Base-by-base conservation (phyloP, 495 filamentous ascomycete genomes). In the Cairneyella variabilis region DNA sequence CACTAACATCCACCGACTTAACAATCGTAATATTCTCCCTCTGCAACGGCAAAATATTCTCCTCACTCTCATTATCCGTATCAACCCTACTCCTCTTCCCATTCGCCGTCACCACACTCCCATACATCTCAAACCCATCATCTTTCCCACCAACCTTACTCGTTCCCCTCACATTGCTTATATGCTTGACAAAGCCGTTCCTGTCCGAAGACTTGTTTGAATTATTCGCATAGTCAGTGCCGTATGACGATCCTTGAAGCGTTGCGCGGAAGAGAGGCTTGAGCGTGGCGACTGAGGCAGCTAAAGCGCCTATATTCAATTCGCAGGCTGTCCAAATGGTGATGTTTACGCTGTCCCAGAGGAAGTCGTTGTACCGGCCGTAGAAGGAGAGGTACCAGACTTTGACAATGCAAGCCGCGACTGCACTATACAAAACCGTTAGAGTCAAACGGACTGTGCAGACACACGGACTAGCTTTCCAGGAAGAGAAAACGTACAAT, bases 371-470 rank as follows among this genome's bases (percentile, higher is more conserved):
- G 14, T 60, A 66, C 18, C 61, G 63, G 9, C 69, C 71, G 52
- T 71, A 72, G 46, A 61, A 63, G 7, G 51, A 32, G 7, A 76
- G 58, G 44, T 64, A 70, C 14, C 60, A 60, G 6, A 73, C 58
- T 58, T 79, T 79, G 43, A 76, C 70, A 17, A 73, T 69, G 8
- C 70, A 69, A 3, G 76, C 69, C n/a, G 66, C 62, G 32, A 68
- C 68, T 39, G 75, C 74, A 56, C 71, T 76, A n/a, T n/a, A n/a
- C n/a, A n/a, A n/a, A n/a, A n/a, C n/a, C n/a, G 44, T 22, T 14
- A 22, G 6, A 41, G 6, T 18, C 8, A 27, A 11, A 28, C 17
- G 39, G 5, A 20, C 23, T 22, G 27, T 30, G 23, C 14, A 61
- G 44, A 57, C 45, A 32, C 27, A 7, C 16, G 21, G 14, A 9